phyloP scores from a whole-genome alignment of 2,329 filamentous ascomycete species.

The Paecilomyces variotii region DNA sequence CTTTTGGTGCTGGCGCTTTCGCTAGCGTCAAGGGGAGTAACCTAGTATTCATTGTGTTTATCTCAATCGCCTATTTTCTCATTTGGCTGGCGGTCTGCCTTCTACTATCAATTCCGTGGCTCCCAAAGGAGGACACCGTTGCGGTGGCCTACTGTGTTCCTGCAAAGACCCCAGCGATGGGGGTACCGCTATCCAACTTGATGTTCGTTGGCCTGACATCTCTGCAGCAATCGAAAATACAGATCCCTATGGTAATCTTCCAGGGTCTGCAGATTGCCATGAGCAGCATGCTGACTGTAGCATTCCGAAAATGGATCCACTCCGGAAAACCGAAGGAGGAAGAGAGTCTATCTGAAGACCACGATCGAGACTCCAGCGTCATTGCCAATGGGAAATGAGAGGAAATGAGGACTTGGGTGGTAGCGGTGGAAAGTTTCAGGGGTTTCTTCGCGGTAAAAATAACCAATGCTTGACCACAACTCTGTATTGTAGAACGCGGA shows the following conservation, averaged over 20 bases:
- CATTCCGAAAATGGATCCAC: slow-evolving; percentile 32
- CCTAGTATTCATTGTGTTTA: slow-evolving; percentile 47
- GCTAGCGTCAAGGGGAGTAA: slow-evolving; percentile 47
- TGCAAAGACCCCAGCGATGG: slow-evolving; percentile 58
- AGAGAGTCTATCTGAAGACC: neutral
- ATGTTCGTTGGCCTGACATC: slow-evolving; percentile 54
- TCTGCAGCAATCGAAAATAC: slow-evolving; percentile 49
- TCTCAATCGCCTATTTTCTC: neutral
- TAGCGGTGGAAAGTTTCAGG: neutral
- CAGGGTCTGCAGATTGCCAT: slow-evolving; percentile 38
- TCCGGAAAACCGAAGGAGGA: neutral
- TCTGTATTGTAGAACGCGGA: neutral
- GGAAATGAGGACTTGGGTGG: neutral
- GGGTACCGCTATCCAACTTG: slow-evolving; percentile 54
- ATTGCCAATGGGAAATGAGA: neutral
- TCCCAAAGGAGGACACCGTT: slow-evolving; percentile 51
- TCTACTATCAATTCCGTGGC: slow-evolving; percentile 40
- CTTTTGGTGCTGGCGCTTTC: slow-evolving; percentile 53
- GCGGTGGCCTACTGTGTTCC: slow-evolving; percentile 61
- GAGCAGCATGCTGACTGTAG: slow-evolving; percentile 34
- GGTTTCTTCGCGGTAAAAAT: neutral
- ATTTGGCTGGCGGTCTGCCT: slow-evolving; percentile 47
- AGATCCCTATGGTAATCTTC: slow-evolving; percentile 56
- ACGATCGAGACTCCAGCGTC: neutral
- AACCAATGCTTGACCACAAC: neutral